Evolutionary conservation across 495 filamentous ascomycete genomes (phyloP), one percentile per base, ranked within the genome.

Genomic region (Penicillium goetzii): DNA sequence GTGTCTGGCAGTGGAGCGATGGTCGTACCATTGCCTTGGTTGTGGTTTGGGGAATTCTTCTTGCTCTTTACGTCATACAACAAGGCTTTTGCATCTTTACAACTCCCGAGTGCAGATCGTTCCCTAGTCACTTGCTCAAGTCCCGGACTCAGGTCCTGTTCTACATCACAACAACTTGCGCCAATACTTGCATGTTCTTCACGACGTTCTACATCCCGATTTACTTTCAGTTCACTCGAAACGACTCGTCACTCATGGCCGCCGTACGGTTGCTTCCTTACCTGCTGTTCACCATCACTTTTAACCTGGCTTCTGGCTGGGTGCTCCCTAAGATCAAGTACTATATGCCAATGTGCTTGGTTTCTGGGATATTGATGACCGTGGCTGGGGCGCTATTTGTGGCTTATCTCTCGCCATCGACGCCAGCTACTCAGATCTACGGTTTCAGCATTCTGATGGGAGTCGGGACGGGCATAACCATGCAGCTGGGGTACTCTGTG

Each of bases 391-490:
- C 30, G 8, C 30, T 32, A 32, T 32, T 32, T 32, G 30, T 32
- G 30, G 30, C 30, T 32, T 32, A 1, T 49, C 25, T 17, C 33
- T 50, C 38, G 50, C 61, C 32, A 53, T 58, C 43, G 40, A 54
- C 50, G 30, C 36, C 6, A 15, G 56, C 4, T 28, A 21, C 2
- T 17, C 32, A n/a, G 30, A 60, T 88, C 15, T 88, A 88, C 68
- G 86, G 86, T 43, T 83, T 81, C 61, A 74, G 66, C n/a, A 70
- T 86, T 12, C 62, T 88, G 14, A 65, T 83, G 19, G 85, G 76
- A 26, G 58, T 85, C 38, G 86, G 86, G 2, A 36, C 17, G 15
- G 53, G 63, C 34, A 36, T 59, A 1, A 30, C 32, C 25, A 30
- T 57, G 33, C 51, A 57, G 45, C 6, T 23, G 1, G 40, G 30